A percentile compares a stretch with the other conserved stretches of the same genome.
Evolutionary conservation across 441 rosid genomes (phyloP).

Genomic region (Gossypium davidsonii): DNA sequence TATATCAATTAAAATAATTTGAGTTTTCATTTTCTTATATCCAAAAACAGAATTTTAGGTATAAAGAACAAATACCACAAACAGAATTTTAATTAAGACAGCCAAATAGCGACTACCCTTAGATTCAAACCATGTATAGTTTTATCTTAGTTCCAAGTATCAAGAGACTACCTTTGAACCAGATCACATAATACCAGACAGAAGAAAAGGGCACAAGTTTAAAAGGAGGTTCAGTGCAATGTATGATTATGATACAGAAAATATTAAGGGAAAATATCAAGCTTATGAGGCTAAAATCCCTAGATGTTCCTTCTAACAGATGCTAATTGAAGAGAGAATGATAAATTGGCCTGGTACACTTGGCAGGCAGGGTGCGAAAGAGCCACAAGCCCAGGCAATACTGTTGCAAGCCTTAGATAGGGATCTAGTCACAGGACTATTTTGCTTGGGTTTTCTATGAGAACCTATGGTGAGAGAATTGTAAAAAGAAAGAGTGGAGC

Average conservation of each 20-base stretch:
- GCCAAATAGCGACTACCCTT: background rate
- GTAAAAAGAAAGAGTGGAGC: background rate
- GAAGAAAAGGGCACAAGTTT: background rate
- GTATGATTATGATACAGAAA: background rate
- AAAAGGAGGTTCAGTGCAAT: background rate
- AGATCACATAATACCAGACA: background rate
- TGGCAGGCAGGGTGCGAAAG: background rate
- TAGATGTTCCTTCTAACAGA: background rate
- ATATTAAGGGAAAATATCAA: background rate
- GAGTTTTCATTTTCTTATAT: background rate
- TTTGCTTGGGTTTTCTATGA: background rate
- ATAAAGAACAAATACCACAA: background rate
- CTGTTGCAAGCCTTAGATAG: background rate
- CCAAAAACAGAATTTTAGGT: background rate
- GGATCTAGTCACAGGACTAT: background rate
- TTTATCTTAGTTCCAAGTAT: background rate
- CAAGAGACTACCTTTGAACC: background rate
- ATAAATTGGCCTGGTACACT: background rate
- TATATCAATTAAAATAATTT: background rate
- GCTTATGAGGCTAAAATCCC: background rate
- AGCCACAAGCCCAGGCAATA: background rate
- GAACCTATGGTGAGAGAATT: background rate
- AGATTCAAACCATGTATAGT: background rate
- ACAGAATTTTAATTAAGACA: background rate
- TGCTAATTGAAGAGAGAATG: background rate